A percentile compares a stretch with the other conserved stretches of the same genome.
These are phyloP conservation scores for Pseudopithomyces chartarum DNA, from an alignment of 2,329 filamentous ascomycete genomes.

Conservation along the genomic window DNA sequence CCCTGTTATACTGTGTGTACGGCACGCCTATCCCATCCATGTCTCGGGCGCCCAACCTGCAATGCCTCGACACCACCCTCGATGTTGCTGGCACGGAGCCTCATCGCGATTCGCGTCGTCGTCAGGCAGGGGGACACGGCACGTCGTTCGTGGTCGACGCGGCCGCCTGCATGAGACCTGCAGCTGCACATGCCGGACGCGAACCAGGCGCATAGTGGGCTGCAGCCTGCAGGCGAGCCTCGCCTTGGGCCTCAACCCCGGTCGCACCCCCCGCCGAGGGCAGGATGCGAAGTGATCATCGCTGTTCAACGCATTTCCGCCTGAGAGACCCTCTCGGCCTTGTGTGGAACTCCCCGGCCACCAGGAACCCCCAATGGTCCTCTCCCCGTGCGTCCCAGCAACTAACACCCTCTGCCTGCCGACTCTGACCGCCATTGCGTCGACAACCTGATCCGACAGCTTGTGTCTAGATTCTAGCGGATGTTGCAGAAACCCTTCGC, in stretches of 20 bases:
- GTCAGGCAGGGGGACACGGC: slow-evolving; percentile 2
- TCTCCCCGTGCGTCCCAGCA: not conserved
- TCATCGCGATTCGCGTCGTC: slow-evolving; percentile 1
- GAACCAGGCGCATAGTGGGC: slow-evolving; percentile 11
- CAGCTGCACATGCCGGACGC: slow-evolving; percentile 27
- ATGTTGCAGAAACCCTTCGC: not conserved
- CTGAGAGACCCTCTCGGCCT: not conserved
- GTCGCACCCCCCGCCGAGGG: not conserved
- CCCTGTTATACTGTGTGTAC: not conserved
- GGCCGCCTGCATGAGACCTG: slow-evolving; percentile 26
- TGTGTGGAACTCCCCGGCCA: not conserved
- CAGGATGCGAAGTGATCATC: not conserved
- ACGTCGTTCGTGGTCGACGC: slow-evolving; percentile 13
- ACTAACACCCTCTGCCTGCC: not conserved
- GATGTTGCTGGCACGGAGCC: not conserved
- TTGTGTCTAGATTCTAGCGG: not conserved
- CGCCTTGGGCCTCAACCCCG: not conserved
- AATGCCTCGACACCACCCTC: not conserved
- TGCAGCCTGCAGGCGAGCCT: slow-evolving; percentile 7
- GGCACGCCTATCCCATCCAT: no score
- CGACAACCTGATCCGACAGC: not conserved
- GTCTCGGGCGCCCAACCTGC: no score
- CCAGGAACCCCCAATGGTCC: not conserved
- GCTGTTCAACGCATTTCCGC: not conserved
- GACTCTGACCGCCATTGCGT: not conserved